Percentiles rank a stretch among this genome's conserved stretches.
phyloP scores from a whole-genome alignment of 1,284 basidiomycete species.

The Rhodotorula mucilaginosa region DNA sequence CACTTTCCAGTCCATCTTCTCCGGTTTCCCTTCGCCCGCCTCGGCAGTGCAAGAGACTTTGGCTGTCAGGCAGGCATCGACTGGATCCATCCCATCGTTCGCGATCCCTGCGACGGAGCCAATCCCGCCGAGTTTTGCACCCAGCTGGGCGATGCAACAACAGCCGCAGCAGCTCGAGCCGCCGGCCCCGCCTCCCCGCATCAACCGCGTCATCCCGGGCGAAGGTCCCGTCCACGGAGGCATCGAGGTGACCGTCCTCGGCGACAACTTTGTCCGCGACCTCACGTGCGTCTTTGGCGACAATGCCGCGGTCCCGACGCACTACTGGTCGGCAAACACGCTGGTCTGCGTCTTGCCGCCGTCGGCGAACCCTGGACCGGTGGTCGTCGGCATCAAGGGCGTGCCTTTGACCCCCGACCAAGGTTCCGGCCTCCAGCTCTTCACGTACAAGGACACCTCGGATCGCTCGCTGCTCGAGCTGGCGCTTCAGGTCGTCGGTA shows the following conservation, averaged over 20 bases:
- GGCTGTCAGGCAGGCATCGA: background rate
- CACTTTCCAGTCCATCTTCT: constrained; percentile 29
- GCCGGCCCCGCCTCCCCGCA: constrained; percentile 46
- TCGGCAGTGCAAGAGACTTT: background rate
- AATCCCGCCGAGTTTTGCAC: constrained; percentile 19
- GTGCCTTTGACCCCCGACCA: constrained; percentile 52
- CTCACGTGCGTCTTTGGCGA: constrained; percentile 82
- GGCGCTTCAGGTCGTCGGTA: constrained; percentile 86
- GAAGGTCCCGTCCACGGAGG: constrained; percentile 90
- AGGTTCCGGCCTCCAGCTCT: constrained; percentile 56
- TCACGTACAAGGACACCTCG: constrained; percentile 87
- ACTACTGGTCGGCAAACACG: constrained; percentile 89
- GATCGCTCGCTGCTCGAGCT: constrained; percentile 92
- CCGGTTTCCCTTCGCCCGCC: constrained; percentile 20
- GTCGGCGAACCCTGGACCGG: constrained; percentile 73
- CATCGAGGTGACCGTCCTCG: constrained; percentile 90
- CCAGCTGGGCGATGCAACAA: constrained; percentile 25
- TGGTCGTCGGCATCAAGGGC: constrained; percentile 83
- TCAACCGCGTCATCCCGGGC: constrained; percentile 71
- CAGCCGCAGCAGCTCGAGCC: constrained; percentile 26
- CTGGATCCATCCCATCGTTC: constrained; percentile 14
- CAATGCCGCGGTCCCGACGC: constrained; percentile 73
- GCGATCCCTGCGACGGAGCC: constrained; percentile 24
- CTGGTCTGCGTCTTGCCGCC: constrained; percentile 90
- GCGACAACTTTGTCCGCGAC: constrained; percentile 70